Percentiles rank a stretch among this genome's conserved stretches.
phyloP scores from a whole-genome alignment of 352 stramenopile species.

The Phytopythium sindhum region DNA sequence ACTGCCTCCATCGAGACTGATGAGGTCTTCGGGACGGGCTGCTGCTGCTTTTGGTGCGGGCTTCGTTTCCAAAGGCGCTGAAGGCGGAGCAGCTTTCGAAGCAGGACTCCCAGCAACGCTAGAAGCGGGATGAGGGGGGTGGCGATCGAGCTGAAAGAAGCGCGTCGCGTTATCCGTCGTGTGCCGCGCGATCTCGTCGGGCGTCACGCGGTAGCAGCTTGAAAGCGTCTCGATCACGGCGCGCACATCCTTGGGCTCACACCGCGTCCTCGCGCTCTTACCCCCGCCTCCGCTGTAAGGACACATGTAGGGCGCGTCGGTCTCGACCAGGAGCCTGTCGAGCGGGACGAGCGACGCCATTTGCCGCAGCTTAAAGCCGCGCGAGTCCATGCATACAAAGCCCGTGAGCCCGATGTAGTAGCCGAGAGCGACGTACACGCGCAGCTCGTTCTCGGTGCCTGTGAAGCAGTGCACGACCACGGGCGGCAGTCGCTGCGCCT shows the following conservation, averaged over 20 bases:
- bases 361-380: slow-evolving; percentile 37
- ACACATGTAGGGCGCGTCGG: slow-evolving; percentile 78
- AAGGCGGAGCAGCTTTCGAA: background rate
- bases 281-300: slow-evolving; percentile 34
- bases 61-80: background rate
- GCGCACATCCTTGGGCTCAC: slow-evolving; percentile 63
- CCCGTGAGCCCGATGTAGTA: slow-evolving; percentile 79
- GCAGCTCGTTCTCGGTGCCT: slow-evolving; percentile 43
- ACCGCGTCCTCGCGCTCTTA: slow-evolving; percentile 30
- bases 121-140: slow-evolving; percentile 1
- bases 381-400: slow-evolving; percentile 61
- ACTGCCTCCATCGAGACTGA: slow-evolving; percentile 46
- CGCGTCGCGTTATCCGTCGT: slow-evolving; percentile 47
- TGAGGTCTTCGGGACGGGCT: slow-evolving; percentile 14
- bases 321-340: slow-evolving; percentile 71
- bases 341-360: slow-evolving; percentile 42
- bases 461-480: slow-evolving; percentile 81
- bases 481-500: slow-evolving; percentile 30
- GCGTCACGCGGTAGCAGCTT: slow-evolving; percentile 30
- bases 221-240: slow-evolving; percentile 60
- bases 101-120: background rate
- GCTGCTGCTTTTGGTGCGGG: background rate
- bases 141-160: slow-evolving; percentile 46
- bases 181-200: slow-evolving; percentile 32
- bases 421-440: slow-evolving; percentile 51